Conservation (phyloP, 2,329 filamentous ascomycete genomes). For the Talaromyces sp. region DNA sequence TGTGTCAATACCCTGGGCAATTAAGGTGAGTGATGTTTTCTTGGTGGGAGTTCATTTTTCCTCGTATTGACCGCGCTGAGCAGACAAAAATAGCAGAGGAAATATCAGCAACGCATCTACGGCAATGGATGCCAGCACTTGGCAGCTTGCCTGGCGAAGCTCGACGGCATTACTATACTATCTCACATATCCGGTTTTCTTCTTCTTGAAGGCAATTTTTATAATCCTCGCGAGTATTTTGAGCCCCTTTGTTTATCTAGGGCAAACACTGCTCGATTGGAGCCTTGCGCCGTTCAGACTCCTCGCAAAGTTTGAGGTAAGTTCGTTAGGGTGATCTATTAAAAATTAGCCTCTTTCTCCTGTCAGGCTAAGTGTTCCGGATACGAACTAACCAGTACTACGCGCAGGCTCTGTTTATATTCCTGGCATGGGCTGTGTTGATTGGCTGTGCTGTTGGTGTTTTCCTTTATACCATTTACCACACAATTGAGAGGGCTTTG, state of each 20-base stretch:
- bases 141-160: constrained; percentile 29
- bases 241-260: constrained; percentile 47
- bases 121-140: constrained; percentile 15
- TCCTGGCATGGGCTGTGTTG: constrained; percentile 61
- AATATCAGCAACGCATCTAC: neutral
- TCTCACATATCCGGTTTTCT: constrained; percentile 35
- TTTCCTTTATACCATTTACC: constrained; percentile 54
- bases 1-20: neutral
- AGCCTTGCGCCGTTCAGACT: constrained; percentile 47
- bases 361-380: neutral
- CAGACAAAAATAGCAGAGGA: neutral
- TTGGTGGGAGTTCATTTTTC: neutral
- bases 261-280: constrained; percentile 35
- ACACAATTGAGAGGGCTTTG: constrained; percentile 48
- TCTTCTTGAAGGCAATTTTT: constrained; percentile 34
- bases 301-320: constrained; percentile 48
- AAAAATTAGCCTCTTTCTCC: neutral
- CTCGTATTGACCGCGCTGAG: neutral
- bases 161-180: constrained; percentile 22
- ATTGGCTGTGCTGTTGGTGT: constrained; percentile 62
- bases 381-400: constrained; percentile 2
- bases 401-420: constrained; percentile 43
- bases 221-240: constrained; percentile 8
- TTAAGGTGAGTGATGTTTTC: neutral
- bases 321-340: neutral